These are phyloP conservation scores for Pythium rhizo-oryzae DNA, from an alignment of 352 stramenopile genomes.

Conservation along the genomic window DNA sequence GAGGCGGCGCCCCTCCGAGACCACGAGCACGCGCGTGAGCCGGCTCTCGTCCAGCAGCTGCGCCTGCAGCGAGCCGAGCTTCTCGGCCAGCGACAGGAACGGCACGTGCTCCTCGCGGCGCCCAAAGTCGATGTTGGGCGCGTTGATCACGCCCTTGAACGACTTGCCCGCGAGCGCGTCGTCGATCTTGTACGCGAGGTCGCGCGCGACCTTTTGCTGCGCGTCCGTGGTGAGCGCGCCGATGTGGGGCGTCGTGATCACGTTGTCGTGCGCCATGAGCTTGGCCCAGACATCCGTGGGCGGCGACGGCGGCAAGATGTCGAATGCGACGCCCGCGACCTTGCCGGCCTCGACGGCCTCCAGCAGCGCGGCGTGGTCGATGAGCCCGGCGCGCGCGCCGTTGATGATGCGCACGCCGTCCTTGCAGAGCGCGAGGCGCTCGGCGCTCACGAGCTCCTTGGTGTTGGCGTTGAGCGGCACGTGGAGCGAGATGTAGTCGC, in stretches of 20 bases:
- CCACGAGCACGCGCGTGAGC: constrained; percentile 69
- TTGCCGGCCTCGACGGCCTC: constrained; percentile 83
- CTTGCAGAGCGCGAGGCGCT: constrained; percentile 89
- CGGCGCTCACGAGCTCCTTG: constrained; percentile 87
- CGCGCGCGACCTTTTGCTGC: constrained; percentile 92
- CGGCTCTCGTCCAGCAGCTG: constrained; percentile 81
- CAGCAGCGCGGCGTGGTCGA: constrained; percentile 92
- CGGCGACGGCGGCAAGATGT: constrained; percentile 64
- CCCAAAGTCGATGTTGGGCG: constrained; percentile 92
- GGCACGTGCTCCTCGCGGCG: constrained; percentile 76
- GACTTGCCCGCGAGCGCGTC: constrained; percentile 91
- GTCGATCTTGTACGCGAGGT: constrained; percentile 91
- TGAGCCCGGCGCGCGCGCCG: constrained; percentile 92
- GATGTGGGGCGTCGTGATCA: constrained; percentile 95
- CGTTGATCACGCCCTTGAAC: constrained; percentile 95
- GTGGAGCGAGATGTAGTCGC: constrained; percentile 97
- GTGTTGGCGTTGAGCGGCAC: constrained; percentile 96
- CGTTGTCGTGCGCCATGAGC: constrained; percentile 89
- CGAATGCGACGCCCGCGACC: constrained; percentile 75
- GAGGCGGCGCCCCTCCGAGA: constrained; percentile 80
- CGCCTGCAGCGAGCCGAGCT: constrained; percentile 89
- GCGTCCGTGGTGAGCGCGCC: constrained; percentile 94
- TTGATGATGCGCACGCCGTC: constrained; percentile 94
- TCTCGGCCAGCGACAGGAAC: constrained; percentile 90
- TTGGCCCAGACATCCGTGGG: constrained; percentile 56